Percentiles rank a stretch among this genome's conserved stretches.
These are phyloP conservation scores for Sphagnum contortum DNA, from an alignment of 225 moss, liverwort and hornwort genomes.

Conservation along the genomic window DNA sequence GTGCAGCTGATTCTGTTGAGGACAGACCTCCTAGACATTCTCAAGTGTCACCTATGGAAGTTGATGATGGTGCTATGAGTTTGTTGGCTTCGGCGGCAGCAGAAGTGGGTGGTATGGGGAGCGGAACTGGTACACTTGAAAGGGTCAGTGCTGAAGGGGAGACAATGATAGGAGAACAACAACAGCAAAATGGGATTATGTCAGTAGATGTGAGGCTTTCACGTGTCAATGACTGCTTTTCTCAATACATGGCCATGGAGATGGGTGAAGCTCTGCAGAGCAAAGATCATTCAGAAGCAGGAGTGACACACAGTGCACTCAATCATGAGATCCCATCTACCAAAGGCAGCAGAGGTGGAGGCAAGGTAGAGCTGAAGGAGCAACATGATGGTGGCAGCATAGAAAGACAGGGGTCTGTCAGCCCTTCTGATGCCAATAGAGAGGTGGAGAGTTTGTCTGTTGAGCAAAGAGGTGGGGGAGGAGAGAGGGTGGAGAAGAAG, in stretches of 20 bases:
- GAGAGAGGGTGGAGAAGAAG: conserved; percentile 17
- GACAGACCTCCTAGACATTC: conserved; percentile 28
- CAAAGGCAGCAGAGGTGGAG: conserved; percentile 17
- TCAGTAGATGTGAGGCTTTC: conserved; percentile 13
- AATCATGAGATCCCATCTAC: conserved; percentile 14
- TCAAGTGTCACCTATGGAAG: conserved; percentile 52
- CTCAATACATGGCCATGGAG: conserved; percentile 22
- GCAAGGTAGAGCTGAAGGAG: conserved; percentile 29
- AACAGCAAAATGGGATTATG: conserved; percentile 6
- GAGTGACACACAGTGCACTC: conserved; percentile 14
- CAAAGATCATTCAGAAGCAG: conserved; percentile 31
- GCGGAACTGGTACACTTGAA: conserved; percentile 3
- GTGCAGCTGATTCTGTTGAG: conserved; percentile 14
- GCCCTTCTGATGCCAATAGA: background rate
- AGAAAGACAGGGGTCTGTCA: background rate
- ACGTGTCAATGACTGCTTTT: conserved; percentile 12
- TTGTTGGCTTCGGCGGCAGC: conserved; percentile 80
- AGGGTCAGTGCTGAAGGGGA: conserved; percentile 5
- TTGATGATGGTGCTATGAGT: conserved; percentile 77
- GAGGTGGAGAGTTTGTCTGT: background rate
- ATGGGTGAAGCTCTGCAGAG: conserved; percentile 31
- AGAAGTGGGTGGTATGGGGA: conserved; percentile 50
- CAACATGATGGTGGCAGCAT: conserved; percentile 9
- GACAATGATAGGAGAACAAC: conserved; percentile 4
- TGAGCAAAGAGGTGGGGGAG: conserved; percentile 20